Base-by-base conservation (phyloP, 169 alveolate genomes). In the Perkinsus marinus region DNA sequence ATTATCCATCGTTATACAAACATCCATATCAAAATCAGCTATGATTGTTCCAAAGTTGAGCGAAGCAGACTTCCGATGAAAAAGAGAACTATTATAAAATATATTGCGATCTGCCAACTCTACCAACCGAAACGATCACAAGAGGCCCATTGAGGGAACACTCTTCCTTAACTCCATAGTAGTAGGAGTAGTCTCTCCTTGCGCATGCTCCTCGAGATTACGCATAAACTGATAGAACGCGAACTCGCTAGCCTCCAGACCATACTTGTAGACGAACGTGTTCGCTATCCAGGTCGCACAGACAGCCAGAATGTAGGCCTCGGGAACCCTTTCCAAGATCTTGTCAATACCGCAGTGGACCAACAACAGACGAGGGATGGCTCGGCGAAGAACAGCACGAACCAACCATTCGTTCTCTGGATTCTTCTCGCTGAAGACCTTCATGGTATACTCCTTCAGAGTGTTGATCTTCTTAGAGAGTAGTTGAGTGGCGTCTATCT, bases 231-330 rank as follows among this genome's bases (percentile, higher is more conserved):
- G 96, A 91, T 95, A 94, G 93, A 95, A 95, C 43, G 95, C 94
- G 7, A 92, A 96, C 26, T 96, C 93, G 93, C 95, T 95, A 43
- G 94, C 95, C 34, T 57, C 79, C 91, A 95, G 94, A 39, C 94
- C 92, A 43, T 95, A 95, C 22, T 92, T 89, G 90, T 95, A 95
- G 90, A 94, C 95, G 93, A 94, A 95, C 39, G 92, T 94, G 37
- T 96, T 94, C 0, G 97, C 96, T 0, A 95, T 41, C 26, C 94
- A 90, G 0, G 97, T 91, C 9, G 97, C 96, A 68, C 94, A 94
- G 69, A 95, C 92, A 39, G 97, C 94, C 39, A 94, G 92, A 92
- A 95, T 39, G 89, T 95, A 95, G 41, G 93, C 92, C 90, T 94
- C 94, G 0, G 97, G 97, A 2, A 95, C 94, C 91, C 96, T 91